Conservation (phyloP, 129 eudicot species). For the Saussurea involucrata region DNA sequence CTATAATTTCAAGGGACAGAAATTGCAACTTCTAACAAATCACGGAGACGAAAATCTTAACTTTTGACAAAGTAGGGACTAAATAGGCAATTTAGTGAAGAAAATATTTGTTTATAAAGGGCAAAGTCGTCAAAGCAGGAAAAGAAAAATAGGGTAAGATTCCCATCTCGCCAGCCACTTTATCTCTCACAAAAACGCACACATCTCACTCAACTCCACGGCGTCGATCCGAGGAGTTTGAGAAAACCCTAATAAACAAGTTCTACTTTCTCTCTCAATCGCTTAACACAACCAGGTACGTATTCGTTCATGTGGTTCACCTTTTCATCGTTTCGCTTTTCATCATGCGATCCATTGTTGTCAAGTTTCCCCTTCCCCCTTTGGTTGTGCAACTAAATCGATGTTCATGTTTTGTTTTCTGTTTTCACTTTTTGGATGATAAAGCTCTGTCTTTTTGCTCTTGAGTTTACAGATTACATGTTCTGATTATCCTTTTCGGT, state of each 20-base stretch:
- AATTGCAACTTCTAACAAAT: background rate
- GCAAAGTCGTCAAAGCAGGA: slow-evolving; percentile 25
- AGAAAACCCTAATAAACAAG: slow-evolving; percentile 28
- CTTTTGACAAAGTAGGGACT: background rate
- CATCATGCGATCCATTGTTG: background rate
- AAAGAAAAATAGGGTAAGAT: slow-evolving; percentile 3
- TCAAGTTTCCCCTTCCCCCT: background rate
- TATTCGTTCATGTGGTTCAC: background rate
- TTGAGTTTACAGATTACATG: background rate
- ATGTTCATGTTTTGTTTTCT: background rate
- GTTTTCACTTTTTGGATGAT: background rate
- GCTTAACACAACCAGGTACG: slow-evolving; percentile 16
- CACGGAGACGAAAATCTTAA: background rate
- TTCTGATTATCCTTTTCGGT: background rate
- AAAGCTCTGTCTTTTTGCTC: background rate
- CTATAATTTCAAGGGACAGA: background rate
- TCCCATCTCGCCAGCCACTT: slow-evolving; percentile 19
- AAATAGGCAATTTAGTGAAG: background rate
- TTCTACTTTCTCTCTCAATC: slow-evolving; percentile 3
- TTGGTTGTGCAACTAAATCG: slow-evolving; percentile 2
- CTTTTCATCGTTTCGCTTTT: background rate
- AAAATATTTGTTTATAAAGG: slow-evolving; percentile 2
- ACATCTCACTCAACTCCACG: slow-evolving; percentile 44
- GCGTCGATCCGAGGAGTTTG: slow-evolving; percentile 66
- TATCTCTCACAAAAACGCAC: slow-evolving; percentile 18